These are phyloP conservation scores for Xylaria nigripes DNA, from an alignment of 495 filamentous ascomycete species.

Conservation along the genomic window DNA sequence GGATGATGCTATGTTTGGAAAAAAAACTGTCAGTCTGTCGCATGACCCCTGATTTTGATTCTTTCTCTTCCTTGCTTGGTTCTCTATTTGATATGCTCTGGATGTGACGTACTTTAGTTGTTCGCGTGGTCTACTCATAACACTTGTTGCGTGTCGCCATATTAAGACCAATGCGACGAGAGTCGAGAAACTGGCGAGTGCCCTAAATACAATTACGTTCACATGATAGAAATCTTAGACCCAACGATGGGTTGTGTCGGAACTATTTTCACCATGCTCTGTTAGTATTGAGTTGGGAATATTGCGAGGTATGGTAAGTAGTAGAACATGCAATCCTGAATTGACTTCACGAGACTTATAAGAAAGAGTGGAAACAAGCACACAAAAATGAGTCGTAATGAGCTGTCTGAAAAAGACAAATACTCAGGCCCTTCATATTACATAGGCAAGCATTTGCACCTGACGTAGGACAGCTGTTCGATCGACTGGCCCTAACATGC, in stretches of 20 bases:
- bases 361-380: too few relatives aligned
- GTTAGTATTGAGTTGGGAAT: neutral
- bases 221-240: conserved; percentile 7
- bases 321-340: neutral
- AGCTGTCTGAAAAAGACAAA: too few relatives aligned
- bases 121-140: conserved; percentile 9
- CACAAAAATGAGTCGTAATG: too few relatives aligned
- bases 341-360: too few relatives aligned
- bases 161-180: conserved; percentile 1
- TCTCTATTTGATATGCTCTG: neutral
- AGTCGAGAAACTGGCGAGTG: conserved; percentile 3
- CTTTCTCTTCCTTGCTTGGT: neutral
- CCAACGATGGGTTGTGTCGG: conserved; percentile 7
- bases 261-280: neutral
- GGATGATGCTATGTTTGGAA: neutral
- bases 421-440: too few relatives aligned
- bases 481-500: too few relatives aligned
- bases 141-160: conserved; percentile 9
- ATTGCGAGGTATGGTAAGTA: neutral
- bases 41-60: neutral
- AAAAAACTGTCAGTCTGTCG: neutral
- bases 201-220: conserved; percentile 4
- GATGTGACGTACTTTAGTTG: neutral
- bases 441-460: too few relatives aligned
- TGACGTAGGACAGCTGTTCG: too few relatives aligned